Evolutionary conservation across 164 flowering plant species (phyloP).

Genomic region (Stephania japonica): DNA sequence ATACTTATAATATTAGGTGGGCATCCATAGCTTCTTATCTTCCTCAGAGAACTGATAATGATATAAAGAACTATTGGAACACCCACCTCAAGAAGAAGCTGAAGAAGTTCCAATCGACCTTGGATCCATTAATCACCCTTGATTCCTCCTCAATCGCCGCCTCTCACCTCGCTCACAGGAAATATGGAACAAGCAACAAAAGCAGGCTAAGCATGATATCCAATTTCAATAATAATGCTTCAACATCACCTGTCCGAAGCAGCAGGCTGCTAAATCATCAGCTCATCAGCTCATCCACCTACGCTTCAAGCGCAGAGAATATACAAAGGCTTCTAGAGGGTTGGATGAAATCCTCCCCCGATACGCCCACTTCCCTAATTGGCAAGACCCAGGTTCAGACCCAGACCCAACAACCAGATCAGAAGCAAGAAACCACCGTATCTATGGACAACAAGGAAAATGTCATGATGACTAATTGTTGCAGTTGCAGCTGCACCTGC

Average conservation of each 20-base stretch:
- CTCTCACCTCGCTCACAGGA: conserved; percentile 17
- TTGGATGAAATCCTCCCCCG: conserved; percentile 78
- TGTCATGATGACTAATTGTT: background rate
- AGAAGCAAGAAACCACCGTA: background rate
- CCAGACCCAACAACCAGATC: background rate
- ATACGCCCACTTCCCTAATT: background rate
- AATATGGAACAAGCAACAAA: conserved; percentile 11
- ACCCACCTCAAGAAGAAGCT: conserved; percentile 90
- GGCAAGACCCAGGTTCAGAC: conserved; percentile 4
- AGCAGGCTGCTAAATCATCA: background rate
- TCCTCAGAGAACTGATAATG: conserved; percentile 91
- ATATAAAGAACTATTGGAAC: conserved; percentile 94
- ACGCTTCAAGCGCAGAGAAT: conserved; percentile 86
- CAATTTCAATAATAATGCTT: too few species aligned
- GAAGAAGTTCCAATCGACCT: conserved; percentile 47
- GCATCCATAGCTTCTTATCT: conserved; percentile 95
- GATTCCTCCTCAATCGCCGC: conserved; percentile 15
- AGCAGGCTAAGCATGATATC: conserved; percentile 3
- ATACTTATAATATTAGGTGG: conserved; percentile 78
- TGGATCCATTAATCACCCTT: conserved; percentile 21
- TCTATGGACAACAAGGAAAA: background rate
- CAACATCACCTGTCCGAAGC: too few species aligned
- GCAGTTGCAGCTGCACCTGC: background rate
- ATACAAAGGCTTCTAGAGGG: conserved; percentile 80
- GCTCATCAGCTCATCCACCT: conserved; percentile 23